These are phyloP conservation scores for Fusarium staphyleae DNA, from an alignment of 2,329 filamentous ascomycete genomes.

Conservation along the genomic window DNA sequence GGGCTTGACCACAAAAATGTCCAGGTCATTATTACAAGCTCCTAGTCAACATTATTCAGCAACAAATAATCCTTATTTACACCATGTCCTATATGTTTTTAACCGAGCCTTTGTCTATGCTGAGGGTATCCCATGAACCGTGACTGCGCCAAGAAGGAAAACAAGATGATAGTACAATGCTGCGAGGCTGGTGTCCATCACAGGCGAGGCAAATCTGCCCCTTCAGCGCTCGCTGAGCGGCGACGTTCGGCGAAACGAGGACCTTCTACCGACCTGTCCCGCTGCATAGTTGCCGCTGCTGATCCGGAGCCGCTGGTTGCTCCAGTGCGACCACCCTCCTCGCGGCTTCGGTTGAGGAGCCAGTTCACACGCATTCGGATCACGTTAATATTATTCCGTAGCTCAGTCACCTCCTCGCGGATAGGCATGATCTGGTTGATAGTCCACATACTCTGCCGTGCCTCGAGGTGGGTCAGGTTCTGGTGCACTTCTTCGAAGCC, in stretches of 20 bases:
- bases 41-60: background rate
- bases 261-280: constrained; percentile 41
- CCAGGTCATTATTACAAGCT: constrained; percentile 6
- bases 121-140: constrained; percentile 33
- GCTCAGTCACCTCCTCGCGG: constrained; percentile 68
- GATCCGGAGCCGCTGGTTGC: constrained; percentile 48
- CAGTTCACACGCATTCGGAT: constrained; percentile 67
- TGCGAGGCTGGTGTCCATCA: constrained; percentile 27
- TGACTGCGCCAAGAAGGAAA: constrained; percentile 24
- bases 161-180: background rate
- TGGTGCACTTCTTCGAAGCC: constrained; percentile 64
- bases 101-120: constrained; percentile 25
- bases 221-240: constrained; percentile 49
- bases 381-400: constrained; percentile 63
- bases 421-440: constrained; percentile 68
- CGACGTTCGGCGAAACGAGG: constrained; percentile 46
- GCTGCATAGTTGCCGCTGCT: constrained; percentile 42
- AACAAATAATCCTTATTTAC: constrained; percentile 6
- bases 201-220: constrained; percentile 48
- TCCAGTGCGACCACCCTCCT: constrained; percentile 55
- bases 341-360: constrained; percentile 61
- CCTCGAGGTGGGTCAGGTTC: constrained; percentile 64
- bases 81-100: constrained; percentile 15
- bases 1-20: no score
- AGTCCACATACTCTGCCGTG: constrained; percentile 66